Conservation (phyloP, 257 asterid genomes). For the Nicotiana sylvestris region DNA sequence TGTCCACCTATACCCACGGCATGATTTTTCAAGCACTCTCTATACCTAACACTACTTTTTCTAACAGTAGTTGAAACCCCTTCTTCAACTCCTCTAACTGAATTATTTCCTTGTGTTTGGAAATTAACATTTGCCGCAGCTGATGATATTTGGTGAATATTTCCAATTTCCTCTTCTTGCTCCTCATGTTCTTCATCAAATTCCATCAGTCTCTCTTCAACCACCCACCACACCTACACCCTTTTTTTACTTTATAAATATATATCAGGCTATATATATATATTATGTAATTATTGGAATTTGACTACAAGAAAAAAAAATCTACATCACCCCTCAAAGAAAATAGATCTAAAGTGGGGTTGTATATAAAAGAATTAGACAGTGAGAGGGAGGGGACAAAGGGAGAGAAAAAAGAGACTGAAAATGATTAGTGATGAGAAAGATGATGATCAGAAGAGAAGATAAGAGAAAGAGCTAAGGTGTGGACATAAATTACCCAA, state of each 20-base stretch:
- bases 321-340: constrained; percentile 13
- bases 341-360: constrained; percentile 7
- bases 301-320: not conserved
- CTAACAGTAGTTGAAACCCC: constrained; percentile 9
- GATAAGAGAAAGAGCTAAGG: constrained; percentile 40
- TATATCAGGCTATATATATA: not conserved
- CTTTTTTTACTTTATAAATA: not conserved
- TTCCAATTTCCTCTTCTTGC: constrained; percentile 8
- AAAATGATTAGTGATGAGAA: constrained; percentile 27
- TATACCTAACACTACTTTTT: constrained; percentile 28
- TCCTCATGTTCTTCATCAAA: constrained; percentile 34
- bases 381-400: not conserved
- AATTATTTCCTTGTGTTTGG: not conserved
- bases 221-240: not conserved
- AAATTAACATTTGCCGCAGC: constrained; percentile 1
- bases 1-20: constrained; percentile 72
- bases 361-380: not conserved
- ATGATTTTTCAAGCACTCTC: constrained; percentile 72
- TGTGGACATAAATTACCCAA: constrained; percentile 46
- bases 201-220: constrained; percentile 21
- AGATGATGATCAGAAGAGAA: constrained; percentile 35
- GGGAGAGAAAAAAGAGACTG: not conserved
- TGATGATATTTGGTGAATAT: constrained; percentile 5
- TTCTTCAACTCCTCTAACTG: constrained; percentile 9
- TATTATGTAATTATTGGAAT: not conserved